Evolutionary conservation across 768 basidiomycete genomes (phyloP).

Genomic region (Mycena kentingensis): DNA sequence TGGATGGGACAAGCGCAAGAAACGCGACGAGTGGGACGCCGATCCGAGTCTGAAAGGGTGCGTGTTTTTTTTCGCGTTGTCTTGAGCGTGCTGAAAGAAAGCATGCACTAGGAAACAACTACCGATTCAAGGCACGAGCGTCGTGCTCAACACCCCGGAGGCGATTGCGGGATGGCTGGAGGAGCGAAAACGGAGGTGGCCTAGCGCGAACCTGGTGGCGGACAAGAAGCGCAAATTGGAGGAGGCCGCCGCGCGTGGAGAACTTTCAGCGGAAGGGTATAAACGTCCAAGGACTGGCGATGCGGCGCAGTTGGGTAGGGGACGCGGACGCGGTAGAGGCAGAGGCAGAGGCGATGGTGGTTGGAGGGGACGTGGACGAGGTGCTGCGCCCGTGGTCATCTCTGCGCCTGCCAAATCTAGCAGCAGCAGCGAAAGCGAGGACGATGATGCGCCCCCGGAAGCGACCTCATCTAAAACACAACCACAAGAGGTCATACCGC

Average conservation of each 20-base stretch:
- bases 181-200: slow-evolving; percentile 87
- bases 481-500: background rate
- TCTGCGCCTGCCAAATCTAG: slow-evolving; percentile 10
- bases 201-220: slow-evolving; percentile 63
- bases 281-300: slow-evolving; percentile 46
- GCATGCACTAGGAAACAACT: slow-evolving; percentile 62
- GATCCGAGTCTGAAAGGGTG: slow-evolving; percentile 83
- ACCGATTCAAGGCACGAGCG: slow-evolving; percentile 76
- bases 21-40: slow-evolving; percentile 72
- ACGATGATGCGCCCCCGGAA: slow-evolving; percentile 55
- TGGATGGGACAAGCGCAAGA: slow-evolving; percentile 62
- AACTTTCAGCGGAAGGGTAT: slow-evolving; percentile 55
- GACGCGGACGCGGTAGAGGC: slow-evolving; percentile 32
- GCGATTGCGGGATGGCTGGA: slow-evolving; percentile 82
- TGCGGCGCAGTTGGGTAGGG: background rate
- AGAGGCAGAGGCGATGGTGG: slow-evolving; percentile 24
- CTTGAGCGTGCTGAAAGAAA: background rate
- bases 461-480: slow-evolving; percentile 54
- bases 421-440: slow-evolving; percentile 33
- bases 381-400: slow-evolving; percentile 12
- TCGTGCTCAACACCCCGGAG: slow-evolving; percentile 80
- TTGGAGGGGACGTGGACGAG: slow-evolving; percentile 32
- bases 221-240: slow-evolving; percentile 82
- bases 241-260: slow-evolving; percentile 81
- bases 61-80: slow-evolving; percentile 11